Percentiles rank a stretch among this genome's conserved stretches.
These are phyloP conservation scores for Cavenderia fasciculata DNA, from an alignment of 78 protist genomes.

Conservation along the genomic window DNA sequence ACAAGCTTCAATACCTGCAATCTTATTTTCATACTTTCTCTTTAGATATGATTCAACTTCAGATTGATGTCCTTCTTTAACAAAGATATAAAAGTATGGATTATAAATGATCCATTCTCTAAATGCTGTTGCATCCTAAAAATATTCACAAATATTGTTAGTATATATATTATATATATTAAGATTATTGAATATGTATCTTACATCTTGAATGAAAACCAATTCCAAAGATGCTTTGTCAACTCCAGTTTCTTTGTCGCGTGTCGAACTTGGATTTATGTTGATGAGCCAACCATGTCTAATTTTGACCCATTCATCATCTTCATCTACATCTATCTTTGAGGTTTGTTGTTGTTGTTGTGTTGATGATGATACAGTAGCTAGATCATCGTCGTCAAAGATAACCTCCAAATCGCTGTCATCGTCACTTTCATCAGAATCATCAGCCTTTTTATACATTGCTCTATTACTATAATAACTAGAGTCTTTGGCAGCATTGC, in stretches of 20 bases:
- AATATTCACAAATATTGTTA: slow-evolving; percentile 48
- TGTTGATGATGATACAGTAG: too few relatives aligned
- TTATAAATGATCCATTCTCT: slow-evolving; percentile 56
- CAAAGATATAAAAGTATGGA: slow-evolving; percentile 88
- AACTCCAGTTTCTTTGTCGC: slow-evolving; percentile 16
- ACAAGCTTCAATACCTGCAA: slow-evolving; percentile 56
- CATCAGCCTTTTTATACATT: too few relatives aligned
- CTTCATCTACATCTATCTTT: too few relatives aligned
- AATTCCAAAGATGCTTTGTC: slow-evolving; percentile 30
- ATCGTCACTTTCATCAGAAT: too few relatives aligned
- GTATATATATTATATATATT: neutral
- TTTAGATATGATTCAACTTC: slow-evolving; percentile 85
- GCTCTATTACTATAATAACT: too few relatives aligned
- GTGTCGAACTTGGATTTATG: slow-evolving; percentile 3
- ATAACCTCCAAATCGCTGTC: too few relatives aligned
- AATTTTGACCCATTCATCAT: too few relatives aligned
- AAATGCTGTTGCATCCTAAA: slow-evolving; percentile 86
- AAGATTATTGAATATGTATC: too few relatives aligned
- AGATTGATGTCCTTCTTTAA: slow-evolving; percentile 21
- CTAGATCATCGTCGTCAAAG: too few relatives aligned
- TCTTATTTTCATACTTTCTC: slow-evolving; percentile 36
- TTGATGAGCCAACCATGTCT: too few relatives aligned
- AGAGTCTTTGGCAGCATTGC: too few relatives aligned
- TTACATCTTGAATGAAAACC: slow-evolving; percentile 36
- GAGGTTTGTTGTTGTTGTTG: too few relatives aligned